A percentile compares a stretch with the other conserved stretches of the same genome.
phyloP scores from a whole-genome alignment of 2,329 filamentous ascomycete genomes.

The Cladosporium halotolerans region DNA sequence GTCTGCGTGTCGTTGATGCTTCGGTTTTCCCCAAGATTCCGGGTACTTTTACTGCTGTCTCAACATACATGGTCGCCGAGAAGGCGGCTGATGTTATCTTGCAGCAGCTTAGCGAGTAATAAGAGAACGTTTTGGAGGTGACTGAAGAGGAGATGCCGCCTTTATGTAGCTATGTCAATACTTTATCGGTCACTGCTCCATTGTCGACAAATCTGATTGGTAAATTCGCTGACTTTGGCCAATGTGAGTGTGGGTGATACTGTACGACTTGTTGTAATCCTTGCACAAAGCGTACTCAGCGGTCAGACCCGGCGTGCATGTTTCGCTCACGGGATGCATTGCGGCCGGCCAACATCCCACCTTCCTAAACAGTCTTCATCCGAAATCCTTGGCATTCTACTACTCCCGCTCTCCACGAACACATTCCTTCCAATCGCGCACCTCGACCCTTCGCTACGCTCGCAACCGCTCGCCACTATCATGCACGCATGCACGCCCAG shows the following conservation, averaged over 20 bases:
- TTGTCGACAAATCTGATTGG: slow-evolving; percentile 35
- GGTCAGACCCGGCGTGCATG: neutral
- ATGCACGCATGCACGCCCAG: neutral
- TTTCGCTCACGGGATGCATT: neutral
- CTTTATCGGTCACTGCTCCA: neutral
- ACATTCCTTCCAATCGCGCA: neutral
- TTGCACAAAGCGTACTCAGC: too few species aligned
- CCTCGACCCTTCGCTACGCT: neutral
- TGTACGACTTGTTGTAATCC: too few species aligned
- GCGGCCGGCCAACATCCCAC: neutral
- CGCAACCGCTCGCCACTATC: neutral
- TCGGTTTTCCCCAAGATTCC: slow-evolving; percentile 52
- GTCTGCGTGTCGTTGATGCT: slow-evolving; percentile 57
- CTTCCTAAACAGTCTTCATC: slow-evolving; percentile 9
- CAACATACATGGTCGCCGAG: slow-evolving; percentile 53
- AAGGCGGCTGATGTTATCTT: slow-evolving; percentile 57
- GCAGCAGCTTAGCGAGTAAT: slow-evolving; percentile 7
- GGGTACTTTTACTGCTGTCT: slow-evolving; percentile 47
- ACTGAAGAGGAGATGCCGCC: neutral
- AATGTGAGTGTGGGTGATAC: too few species aligned
- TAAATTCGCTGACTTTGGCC: neutral
- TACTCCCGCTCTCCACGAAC: neutral
- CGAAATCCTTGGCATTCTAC: slow-evolving; percentile 2
- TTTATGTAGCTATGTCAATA: slow-evolving; percentile 3
- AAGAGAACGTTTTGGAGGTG: neutral